Evolutionary conservation across 2,329 filamentous ascomycete species (phyloP).

Genomic region (Neoascochyta sp.): DNA sequence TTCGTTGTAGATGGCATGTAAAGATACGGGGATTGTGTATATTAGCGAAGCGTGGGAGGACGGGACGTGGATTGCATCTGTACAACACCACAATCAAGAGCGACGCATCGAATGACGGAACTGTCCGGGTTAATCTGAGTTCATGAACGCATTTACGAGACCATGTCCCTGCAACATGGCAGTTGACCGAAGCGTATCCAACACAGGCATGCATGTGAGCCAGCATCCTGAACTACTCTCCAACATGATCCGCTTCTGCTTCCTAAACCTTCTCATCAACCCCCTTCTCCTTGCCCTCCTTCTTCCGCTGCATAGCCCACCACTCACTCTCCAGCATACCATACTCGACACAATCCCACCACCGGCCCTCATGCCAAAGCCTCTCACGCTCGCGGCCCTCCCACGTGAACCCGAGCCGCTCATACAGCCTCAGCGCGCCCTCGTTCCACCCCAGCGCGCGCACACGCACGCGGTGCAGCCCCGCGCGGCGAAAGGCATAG

Average conservation of each 20-base stretch:
- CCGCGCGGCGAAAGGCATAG: constrained; percentile 47
- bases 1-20: constrained; percentile 52
- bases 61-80: too few species aligned
- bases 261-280: too few species aligned
- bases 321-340: constrained; percentile 31
- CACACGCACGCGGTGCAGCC: constrained; percentile 46
- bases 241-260: neutral
- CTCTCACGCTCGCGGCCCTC: constrained; percentile 46
- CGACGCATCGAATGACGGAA: too few species aligned
- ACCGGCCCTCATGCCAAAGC: constrained; percentile 45
- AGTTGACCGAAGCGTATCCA: too few species aligned
- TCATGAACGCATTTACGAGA: too few species aligned
- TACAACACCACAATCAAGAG: too few species aligned
- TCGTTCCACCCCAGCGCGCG: constrained; percentile 43
- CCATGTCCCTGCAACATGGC: too few species aligned
- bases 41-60: too few species aligned
- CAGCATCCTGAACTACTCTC: too few species aligned
- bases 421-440: constrained; percentile 44
- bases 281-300: neutral
- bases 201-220: too few species aligned
- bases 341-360: constrained; percentile 28
- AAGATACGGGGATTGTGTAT: neutral
- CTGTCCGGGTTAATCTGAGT: too few species aligned
- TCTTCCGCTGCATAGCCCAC: constrained; percentile 10
- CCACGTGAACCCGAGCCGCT: constrained; percentile 44